Base-by-base conservation (phyloP, 768 basidiomycete species). In the Suillus subaureus region DNA sequence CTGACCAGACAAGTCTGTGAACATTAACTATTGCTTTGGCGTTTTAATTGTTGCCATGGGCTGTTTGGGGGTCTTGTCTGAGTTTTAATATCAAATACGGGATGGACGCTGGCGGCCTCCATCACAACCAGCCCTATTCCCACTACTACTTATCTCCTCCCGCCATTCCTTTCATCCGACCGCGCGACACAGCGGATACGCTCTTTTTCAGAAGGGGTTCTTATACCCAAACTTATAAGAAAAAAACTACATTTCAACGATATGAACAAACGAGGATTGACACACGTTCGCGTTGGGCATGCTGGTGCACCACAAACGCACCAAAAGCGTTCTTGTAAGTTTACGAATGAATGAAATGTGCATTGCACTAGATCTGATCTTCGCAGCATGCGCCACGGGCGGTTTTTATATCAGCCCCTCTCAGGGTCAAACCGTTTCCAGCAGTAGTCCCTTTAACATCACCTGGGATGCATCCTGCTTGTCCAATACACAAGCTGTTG, bases 401-500 rank as follows among this genome's bases (percentile, higher is more conserved):
- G 85, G 84, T 0, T 86, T 93, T 72, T 91, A 91, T 79, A 81
- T 74, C 43, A 73, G 80, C 8, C 91, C 91, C 0, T 75, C 81
- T 3, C 78, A 80, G 23, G 83, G 83, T 11, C 74, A 80, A 49
- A 74, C 77, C 13, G 66, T 92, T 58, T 78, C 86, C 67, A 79
- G 83, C 1, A 75, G 81, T 12, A 65, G 81, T 13, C 80, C 87
- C 2, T 70, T 93, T 68, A 78, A 81, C 60, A 83, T 93, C 67
- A 69, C 82, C 54, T 93, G 92, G 92, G 83, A 91, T 72, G 75
- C 84, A 0, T 78, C 85, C 42, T 92, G 90, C 75, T 70, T 90
- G 63, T 61, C 70, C 13, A 66, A 68, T 39, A 78, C 85, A 31
- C 65, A 71, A 1, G 78, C 80, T 43, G 80, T 89, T 72, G 90